A percentile compares a stretch with the other conserved stretches of the same genome.
phyloP scores from a whole-genome alignment of 176 grass and related monocot species.

The Chrysopogon serrulatus region DNA sequence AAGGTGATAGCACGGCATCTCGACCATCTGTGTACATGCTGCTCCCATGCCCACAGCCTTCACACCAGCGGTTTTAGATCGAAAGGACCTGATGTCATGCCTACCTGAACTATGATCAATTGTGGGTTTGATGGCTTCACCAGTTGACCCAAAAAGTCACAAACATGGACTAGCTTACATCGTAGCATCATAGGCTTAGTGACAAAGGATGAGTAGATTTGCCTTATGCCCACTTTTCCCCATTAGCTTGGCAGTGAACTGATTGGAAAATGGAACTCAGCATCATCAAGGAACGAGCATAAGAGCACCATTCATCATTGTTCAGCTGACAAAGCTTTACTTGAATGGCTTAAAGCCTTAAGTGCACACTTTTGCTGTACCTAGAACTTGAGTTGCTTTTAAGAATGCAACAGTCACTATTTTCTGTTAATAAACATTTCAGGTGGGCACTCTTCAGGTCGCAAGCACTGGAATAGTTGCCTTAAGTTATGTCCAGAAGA shows the following conservation, averaged over 20 bases:
- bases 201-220: neutral
- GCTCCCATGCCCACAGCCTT: neutral
- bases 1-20: neutral
- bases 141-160: neutral
- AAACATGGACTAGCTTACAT: neutral
- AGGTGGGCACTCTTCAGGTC: conserved; percentile 91
- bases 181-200: neutral
- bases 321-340: neutral
- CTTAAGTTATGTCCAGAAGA: conserved; percentile 96
- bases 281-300: neutral
- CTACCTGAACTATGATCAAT: neutral
- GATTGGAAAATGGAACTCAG: neutral
- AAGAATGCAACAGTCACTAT: neutral
- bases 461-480: conserved; percentile 96
- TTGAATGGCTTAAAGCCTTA: neutral
- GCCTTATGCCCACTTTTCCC: neutral
- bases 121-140: neutral
- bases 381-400: neutral
- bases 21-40: neutral
- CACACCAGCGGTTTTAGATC: neutral
- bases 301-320: neutral
- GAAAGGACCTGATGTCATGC: neutral
- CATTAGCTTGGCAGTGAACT: neutral
- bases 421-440: conserved; percentile 27
- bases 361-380: neutral